Conservation (phyloP, 2,329 filamentous ascomycete genomes). For the Zasmidium cellare region DNA sequence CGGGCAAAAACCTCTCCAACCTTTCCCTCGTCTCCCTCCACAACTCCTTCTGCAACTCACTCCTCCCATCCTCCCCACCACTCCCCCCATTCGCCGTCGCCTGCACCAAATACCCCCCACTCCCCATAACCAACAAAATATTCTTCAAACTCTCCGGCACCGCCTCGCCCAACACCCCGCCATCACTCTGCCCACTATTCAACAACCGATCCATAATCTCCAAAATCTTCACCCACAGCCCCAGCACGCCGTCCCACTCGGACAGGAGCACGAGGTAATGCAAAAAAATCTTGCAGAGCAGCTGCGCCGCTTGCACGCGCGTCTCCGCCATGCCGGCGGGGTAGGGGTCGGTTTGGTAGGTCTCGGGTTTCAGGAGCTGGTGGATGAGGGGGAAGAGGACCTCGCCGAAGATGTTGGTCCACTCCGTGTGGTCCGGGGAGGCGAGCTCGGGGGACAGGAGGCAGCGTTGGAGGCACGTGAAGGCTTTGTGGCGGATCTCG, state of each 20-base stretch:
- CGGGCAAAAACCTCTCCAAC: conserved; percentile 61
- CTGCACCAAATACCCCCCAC: conserved; percentile 77
- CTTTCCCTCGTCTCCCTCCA: conserved; percentile 64
- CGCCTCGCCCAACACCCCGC: conserved; percentile 72
- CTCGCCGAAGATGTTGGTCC: conserved; percentile 92
- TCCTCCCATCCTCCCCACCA: conserved; percentile 42
- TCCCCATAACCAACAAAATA: conserved; percentile 91
- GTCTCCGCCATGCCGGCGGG: conserved; percentile 89
- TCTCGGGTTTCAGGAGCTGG: conserved; percentile 86
- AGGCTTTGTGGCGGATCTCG: conserved; percentile 85
- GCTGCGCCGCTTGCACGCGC: conserved; percentile 82
- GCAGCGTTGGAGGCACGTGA: conserved; percentile 80
- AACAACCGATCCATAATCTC: conserved; percentile 94
- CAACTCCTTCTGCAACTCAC: conserved; percentile 51
- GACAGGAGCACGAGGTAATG: conserved; percentile 86
- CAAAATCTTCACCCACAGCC: conserved; percentile 91
- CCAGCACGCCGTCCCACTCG: conserved; percentile 84
- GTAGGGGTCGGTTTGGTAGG: conserved; percentile 80
- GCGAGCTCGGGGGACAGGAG: conserved; percentile 82
- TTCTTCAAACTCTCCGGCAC: conserved; percentile 96
- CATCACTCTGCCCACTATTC: conserved; percentile 80
- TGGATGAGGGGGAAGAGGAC: conserved; percentile 90
- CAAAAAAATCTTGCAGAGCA: conserved; percentile 93
- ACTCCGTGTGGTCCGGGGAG: conserved; percentile 75
- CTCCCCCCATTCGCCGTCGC: conserved; percentile 42